Evolutionary conservation across 1,139 yeast species (phyloP).

Genomic region (Kurtzmaniella natalensis): DNA sequence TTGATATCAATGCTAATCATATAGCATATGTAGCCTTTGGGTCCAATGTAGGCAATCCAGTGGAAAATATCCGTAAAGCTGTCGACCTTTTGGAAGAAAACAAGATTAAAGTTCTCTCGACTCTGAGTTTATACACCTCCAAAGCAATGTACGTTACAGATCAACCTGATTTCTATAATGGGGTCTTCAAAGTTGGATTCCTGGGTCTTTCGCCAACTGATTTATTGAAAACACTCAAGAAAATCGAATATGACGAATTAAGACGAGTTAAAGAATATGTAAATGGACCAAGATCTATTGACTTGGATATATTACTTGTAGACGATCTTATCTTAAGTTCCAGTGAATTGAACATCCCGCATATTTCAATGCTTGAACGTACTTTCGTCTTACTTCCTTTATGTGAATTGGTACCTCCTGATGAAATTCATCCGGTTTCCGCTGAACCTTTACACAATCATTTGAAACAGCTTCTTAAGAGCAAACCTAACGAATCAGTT

Average conservation of each 20-base stretch:
- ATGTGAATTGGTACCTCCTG: slow-evolving; percentile 70
- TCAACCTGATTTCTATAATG: slow-evolving; percentile 82
- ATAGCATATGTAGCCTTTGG: slow-evolving; percentile 83
- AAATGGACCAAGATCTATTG: slow-evolving; percentile 90
- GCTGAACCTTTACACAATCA: slow-evolving; percentile 76
- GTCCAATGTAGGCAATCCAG: slow-evolving; percentile 73
- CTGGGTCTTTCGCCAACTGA: slow-evolving; percentile 58
- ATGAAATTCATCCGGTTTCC: slow-evolving; percentile 69
- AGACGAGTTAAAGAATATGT: slow-evolving; percentile 74
- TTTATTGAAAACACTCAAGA: slow-evolving; percentile 57
- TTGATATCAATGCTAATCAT: slow-evolving; percentile 27
- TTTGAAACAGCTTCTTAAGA: slow-evolving; percentile 49
- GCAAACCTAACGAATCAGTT: slow-evolving; percentile 26
- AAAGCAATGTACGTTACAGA: slow-evolving; percentile 88
- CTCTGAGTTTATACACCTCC: slow-evolving; percentile 81
- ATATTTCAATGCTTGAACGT: slow-evolving; percentile 81
- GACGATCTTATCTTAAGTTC: slow-evolving; percentile 56
- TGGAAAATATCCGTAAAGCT: slow-evolving; percentile 58
- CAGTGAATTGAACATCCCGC: slow-evolving; percentile 70
- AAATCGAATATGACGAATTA: slow-evolving; percentile 69
- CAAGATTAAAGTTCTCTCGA: slow-evolving; percentile 47
- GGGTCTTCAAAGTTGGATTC: slow-evolving; percentile 59
- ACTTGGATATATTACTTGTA: slow-evolving; percentile 77
- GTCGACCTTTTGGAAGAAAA: slow-evolving; percentile 42
- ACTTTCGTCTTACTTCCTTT: slow-evolving; percentile 88